A percentile compares a stretch with the other conserved stretches of the same genome.
phyloP scores from a whole-genome alignment of 768 basidiomycete genomes.

The Russula brevipes region DNA sequence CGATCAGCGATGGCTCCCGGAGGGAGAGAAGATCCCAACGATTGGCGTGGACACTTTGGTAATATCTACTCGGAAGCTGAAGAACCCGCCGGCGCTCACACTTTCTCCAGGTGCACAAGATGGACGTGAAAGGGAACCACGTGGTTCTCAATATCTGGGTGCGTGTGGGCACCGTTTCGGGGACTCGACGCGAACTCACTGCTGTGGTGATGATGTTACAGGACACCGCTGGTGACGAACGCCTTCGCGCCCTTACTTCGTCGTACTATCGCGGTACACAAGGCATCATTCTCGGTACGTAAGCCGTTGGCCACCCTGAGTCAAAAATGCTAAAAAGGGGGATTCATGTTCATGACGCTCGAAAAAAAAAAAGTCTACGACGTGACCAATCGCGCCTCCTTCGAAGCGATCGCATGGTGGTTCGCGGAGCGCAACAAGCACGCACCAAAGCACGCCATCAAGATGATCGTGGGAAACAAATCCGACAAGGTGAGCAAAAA shows the following conservation, averaged over 20 bases:
- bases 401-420: constrained; percentile 89
- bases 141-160: constrained; percentile 98
- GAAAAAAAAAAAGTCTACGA: constrained; percentile 67
- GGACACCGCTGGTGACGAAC: constrained; percentile 95
- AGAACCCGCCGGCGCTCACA: background rate
- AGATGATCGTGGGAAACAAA: constrained; percentile 93
- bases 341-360: no score
- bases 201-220: constrained; percentile 29
- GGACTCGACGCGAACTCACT: background rate
- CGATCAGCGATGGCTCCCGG: constrained; percentile 89
- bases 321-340: no score
- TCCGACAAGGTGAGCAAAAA: constrained; percentile 66
- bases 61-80: constrained; percentile 19
- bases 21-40: constrained; percentile 82
- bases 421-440: constrained; percentile 89
- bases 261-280: constrained; percentile 91
- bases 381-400: constrained; percentile 85
- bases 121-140: constrained; percentile 74
- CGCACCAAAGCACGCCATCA: constrained; percentile 74
- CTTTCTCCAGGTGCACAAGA: constrained; percentile 64
- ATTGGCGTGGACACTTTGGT: constrained; percentile 82
- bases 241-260: constrained; percentile 90
- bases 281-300: constrained; percentile 66
- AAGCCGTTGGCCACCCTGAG: no score
- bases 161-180: constrained; percentile 27